Conservation (phyloP, 2,329 filamentous ascomycete genomes). For the Cladosporium sp. region DNA sequence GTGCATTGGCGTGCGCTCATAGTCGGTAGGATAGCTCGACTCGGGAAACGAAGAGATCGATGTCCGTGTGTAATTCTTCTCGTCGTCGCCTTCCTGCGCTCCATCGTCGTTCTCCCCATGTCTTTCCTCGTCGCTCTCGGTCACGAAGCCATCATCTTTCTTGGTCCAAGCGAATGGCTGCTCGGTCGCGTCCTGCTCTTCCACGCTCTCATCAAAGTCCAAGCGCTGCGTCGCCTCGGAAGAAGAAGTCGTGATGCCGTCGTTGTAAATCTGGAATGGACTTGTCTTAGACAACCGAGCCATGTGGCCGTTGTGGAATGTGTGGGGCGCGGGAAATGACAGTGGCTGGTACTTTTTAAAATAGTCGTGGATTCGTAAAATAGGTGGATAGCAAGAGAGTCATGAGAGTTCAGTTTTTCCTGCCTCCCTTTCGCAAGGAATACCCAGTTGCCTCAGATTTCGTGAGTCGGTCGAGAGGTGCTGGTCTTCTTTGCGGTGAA, state of each 20-base stretch:
- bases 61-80: conserved; percentile 26
- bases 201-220: neutral
- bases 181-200: neutral
- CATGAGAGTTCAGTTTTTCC: neutral
- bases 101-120: conserved; percentile 8
- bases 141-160: conserved; percentile 18
- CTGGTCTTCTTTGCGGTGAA: conserved; percentile 11
- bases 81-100: conserved; percentile 17
- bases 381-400: neutral
- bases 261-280: conserved; percentile 15
- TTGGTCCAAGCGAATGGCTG: neutral
- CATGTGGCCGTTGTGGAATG: conserved; percentile 15
- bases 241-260: neutral
- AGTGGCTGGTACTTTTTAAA: neutral
- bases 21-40: conserved; percentile 32
- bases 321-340: conserved; percentile 8
- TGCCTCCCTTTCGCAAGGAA: conserved; percentile 2
- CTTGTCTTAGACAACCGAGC: conserved; percentile 19
- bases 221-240: neutral
- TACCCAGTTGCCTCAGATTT: neutral
- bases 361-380: neutral
- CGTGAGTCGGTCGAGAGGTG: neutral
- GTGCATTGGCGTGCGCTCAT: conserved; percentile 23
- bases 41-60: conserved; percentile 37
- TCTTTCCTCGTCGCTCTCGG: conserved; percentile 18